These are phyloP conservation scores for Sporormia fimetaria DNA, from an alignment of 495 filamentous ascomycete species.

Conservation along the genomic window DNA sequence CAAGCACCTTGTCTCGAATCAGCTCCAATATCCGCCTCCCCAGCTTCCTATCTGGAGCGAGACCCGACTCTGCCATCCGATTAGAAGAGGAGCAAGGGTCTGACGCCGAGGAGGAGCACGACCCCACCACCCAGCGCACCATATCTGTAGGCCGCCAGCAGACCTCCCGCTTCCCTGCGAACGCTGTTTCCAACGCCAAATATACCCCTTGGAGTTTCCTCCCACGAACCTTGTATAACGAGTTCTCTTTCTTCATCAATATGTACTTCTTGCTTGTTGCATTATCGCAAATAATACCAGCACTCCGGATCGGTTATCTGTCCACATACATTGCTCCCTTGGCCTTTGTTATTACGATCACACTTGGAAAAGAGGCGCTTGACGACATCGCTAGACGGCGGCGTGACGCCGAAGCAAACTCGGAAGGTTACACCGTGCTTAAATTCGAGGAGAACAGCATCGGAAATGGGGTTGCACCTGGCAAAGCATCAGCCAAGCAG, in stretches of 20 bases:
- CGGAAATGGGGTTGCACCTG: constrained; percentile 13
- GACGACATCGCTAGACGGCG: constrained; percentile 82
- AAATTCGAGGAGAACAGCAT: constrained; percentile 42
- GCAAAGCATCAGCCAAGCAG: constrained; percentile 20
- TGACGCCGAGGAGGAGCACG: constrained; percentile 27
- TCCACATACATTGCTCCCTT: constrained; percentile 90
- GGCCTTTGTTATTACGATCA: constrained; percentile 82
- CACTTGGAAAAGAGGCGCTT: constrained; percentile 87
- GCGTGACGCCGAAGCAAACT: constrained; percentile 87
- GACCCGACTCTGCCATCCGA: constrained; percentile 4
- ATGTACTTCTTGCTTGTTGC: constrained; percentile 96
- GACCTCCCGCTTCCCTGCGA: constrained; percentile 56
- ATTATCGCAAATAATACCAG: constrained; percentile 79
- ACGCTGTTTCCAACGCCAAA: constrained; percentile 91
- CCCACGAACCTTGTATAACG: constrained; percentile 88
- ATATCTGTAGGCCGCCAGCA: constrained; percentile 34
- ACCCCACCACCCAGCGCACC: constrained; percentile 28
- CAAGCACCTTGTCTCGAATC: constrained; percentile 18
- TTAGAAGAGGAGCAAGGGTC: constrained; percentile 18
- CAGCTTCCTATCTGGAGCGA: constrained; percentile 22
- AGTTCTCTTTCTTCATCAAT: constrained; percentile 99
- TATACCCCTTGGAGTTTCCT: constrained; percentile 95
- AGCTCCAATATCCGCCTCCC: constrained; percentile 21
- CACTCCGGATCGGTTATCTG: constrained; percentile 83
- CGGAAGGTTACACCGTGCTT: constrained; percentile 76